Evolutionary conservation across 495 filamentous ascomycete species (phyloP), one percentile per base, ranked within the genome.

Genomic region (Daldinia decipiens): DNA sequence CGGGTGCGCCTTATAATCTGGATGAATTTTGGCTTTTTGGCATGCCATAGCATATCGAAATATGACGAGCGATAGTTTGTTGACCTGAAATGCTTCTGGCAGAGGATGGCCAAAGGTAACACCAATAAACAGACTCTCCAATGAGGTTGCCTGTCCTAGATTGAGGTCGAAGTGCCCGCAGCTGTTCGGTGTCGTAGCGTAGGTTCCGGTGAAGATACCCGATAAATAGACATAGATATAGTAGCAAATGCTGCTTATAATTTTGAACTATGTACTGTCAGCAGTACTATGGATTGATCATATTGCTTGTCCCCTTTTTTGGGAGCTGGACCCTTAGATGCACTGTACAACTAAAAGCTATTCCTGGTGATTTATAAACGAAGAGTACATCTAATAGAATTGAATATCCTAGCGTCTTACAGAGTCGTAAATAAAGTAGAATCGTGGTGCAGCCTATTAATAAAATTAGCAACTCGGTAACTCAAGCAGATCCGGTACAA

Each of bases 11-110:
- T 62, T 43, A 31, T 29, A 43, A 54, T 26, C 57, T 17, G 65
- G 56, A 73, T 73, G 66, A 57, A 68, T 57, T 59, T 65, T 54
- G 39, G 39, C 34, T 66, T 62, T 68, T 15, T 57, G 38, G 21
- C 40, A 51, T 62, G 61, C 59, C 31, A 31, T 43, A 39, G 64
- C 59, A 59, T 59, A 45, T 54, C 36, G 56, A 59, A 31, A 58
- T 17, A 62, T 24, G 40, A 34, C 43, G n/a, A 50, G 15, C 45
- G 26, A 31, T 4, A 34, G 47, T 51, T 52, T 36, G 60, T 40
- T 63, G 19, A 43, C 59, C 21, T 26, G 13, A 47, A 26, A 38
- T 54, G 45, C 47, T 66, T 55, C 59, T 63, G 7, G 21, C 29
- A 32, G 43, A 36, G 27, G 32, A 52, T 56, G 40, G 57, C 45